Evolutionary conservation across 2,329 filamentous ascomycete species (phyloP), one percentile per base, ranked within the genome.

Genomic region (Exserohilum turcica): DNA sequence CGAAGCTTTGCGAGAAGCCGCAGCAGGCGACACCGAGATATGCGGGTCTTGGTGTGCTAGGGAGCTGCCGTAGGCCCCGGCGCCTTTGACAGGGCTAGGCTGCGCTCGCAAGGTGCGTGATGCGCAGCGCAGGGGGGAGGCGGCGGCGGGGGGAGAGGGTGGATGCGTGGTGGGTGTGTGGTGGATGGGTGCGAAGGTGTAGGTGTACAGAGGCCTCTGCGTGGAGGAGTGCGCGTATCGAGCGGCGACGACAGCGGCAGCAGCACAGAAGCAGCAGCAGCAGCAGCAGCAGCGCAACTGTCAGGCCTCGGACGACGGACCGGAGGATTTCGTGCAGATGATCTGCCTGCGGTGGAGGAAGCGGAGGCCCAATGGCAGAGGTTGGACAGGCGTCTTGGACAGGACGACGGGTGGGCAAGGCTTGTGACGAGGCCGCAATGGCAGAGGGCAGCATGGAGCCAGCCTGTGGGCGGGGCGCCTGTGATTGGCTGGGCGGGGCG

Each of bases 251-350:
- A 15, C 38, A 6, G 16, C 19, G 4, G 43, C 37, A 50, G 56
- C 53, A 57, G 58, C 52, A 51, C 55, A 43, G 48, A 54, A 31
- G 51, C 43, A 57, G 21, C 21, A 24, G 21, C 4, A 24, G 21
- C 21, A 24, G 21, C 21, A 24, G 21, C 21, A 7, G 4, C 27
- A 40, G 50, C 38, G 28, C 50, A 27, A 49, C 45, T 57, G 55
- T 43, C 49, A 51, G 49, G 32, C 55, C 60, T 66, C 65, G 64
- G 54, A 63, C 57, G 48, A 60, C 66, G 68, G 68, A 57, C 63
- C 70, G 78, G 77, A 78, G 74, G 76, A 78, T 79, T 76, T 72
- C 74, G 76, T 80, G 78, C 79, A 81, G 78, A 80, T 81, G 79
- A 81, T 80, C 76, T 77, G 71, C 67, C 61, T 63, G 61, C 51